Percentiles rank a stretch among this genome's conserved stretches.
Evolutionary conservation across 768 basidiomycete genomes (phyloP).

Genomic region (Piloderma croceum): DNA sequence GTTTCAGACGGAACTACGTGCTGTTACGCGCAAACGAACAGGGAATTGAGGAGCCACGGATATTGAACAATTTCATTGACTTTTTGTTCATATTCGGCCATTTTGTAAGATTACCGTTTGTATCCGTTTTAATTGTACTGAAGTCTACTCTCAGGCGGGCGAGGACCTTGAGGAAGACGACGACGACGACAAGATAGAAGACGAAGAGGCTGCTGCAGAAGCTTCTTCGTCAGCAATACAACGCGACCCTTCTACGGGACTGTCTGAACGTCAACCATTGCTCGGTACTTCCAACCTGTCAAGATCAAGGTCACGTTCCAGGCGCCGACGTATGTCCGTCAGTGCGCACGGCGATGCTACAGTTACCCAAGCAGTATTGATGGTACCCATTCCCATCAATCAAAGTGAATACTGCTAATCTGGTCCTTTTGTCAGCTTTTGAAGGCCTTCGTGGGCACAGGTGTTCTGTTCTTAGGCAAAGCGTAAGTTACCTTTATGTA

Average conservation of each 20-base stretch:
- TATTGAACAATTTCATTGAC: slow-evolving; percentile 85
- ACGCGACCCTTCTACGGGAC: slow-evolving; percentile 11
- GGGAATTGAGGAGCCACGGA: slow-evolving; percentile 52
- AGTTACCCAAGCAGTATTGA: slow-evolving; percentile 85
- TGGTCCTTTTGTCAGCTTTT: slow-evolving; percentile 56
- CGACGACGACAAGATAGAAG: slow-evolving; percentile 62
- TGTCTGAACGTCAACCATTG: slow-evolving; percentile 53
- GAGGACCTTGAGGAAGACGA: slow-evolving; percentile 88
- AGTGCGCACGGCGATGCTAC: slow-evolving; percentile 80
- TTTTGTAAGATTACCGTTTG: slow-evolving; percentile 60
- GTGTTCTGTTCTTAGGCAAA: slow-evolving; percentile 92
- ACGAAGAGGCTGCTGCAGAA: slow-evolving; percentile 32
- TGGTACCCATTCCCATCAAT: slow-evolving; percentile 70
- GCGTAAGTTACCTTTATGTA: slow-evolving; percentile 48
- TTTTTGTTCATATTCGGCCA: slow-evolving; percentile 95
- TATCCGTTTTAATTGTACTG: slow-evolving; percentile 5
- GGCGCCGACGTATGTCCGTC: slow-evolving; percentile 50
- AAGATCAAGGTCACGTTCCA: slow-evolving; percentile 47
- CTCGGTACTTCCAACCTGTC: slow-evolving; percentile 30
- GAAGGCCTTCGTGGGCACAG: slow-evolving; percentile 94
- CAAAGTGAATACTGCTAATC: too few relatives aligned
- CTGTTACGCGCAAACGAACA: slow-evolving; percentile 65
- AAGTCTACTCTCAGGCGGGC: slow-evolving; percentile 64
- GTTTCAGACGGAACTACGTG: slow-evolving; percentile 88
- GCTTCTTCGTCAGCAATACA: slow-evolving; percentile 15